phyloP scores from a whole-genome alignment of 2,329 filamentous ascomycete genomes.

The Plenodomus tracheiphilus region DNA sequence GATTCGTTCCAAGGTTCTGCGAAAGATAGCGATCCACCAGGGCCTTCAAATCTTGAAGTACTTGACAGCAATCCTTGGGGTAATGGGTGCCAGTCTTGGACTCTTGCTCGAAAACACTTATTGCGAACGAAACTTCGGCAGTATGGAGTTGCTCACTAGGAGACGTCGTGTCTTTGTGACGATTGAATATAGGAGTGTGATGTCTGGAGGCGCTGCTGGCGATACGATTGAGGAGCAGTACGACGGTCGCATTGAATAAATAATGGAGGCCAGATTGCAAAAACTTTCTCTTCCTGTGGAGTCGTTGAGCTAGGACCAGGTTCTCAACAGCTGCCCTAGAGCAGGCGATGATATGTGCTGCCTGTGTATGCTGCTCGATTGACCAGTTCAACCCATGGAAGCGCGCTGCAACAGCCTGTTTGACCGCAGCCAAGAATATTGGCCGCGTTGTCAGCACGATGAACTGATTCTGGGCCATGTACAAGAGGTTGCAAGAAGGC shows the following conservation, averaged over 20 bases:
- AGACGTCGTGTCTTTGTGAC: neutral
- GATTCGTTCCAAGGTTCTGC: constrained; percentile 1
- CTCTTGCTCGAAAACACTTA: constrained; percentile 26
- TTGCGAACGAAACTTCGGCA: constrained; percentile 25
- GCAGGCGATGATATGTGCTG: constrained; percentile 17
- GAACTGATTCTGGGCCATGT: constrained; percentile 31
- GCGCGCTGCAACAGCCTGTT: constrained; percentile 25
- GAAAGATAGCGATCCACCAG: constrained; percentile 24
- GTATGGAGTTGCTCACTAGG: neutral
- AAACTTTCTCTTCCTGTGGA: constrained; percentile 15
- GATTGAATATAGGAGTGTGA: neutral
- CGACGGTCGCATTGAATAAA: constrained; percentile 32
- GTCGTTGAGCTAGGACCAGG: constrained; percentile 19
- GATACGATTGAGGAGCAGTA: constrained; percentile 29
- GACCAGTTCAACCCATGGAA: constrained; percentile 14
- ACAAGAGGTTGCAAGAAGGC: constrained; percentile 23
- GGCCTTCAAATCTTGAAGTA: constrained; percentile 27
- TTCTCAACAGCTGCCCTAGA: constrained; percentile 24
- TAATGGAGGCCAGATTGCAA: constrained; percentile 31
- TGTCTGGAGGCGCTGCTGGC: constrained; percentile 1
- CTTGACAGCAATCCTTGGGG: constrained; percentile 25
- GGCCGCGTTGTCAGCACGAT: constrained; percentile 30
- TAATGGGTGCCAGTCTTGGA: constrained; percentile 29
- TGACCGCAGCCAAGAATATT: constrained; percentile 26
- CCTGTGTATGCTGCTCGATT: constrained; percentile 14